Evolutionary conservation across 2,329 filamentous ascomycete species (phyloP), one percentile per base, ranked within the genome.

Genomic region (Phialemonium atrogriseum): DNA sequence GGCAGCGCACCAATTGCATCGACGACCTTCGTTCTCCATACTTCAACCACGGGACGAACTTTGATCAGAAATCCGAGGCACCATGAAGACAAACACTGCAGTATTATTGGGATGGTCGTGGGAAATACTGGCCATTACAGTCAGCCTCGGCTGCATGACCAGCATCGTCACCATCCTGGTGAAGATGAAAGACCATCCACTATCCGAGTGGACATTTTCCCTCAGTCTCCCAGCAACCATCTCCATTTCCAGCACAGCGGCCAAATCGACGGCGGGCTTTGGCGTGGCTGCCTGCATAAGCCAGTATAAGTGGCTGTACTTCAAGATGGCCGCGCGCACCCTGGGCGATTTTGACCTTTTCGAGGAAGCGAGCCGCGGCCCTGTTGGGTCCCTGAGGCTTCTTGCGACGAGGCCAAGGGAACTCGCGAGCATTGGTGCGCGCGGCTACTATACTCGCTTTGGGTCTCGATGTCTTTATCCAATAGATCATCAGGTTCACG

Each of bases 291-390:
- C 32, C 6, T 39, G 36, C 33, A 25, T 45, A 20, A 36, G 35
- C 10, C 41, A 45, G 32, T 27, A 24, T 19, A 45, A 45, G 20
- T 45, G 43, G 43, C 18, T 36, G 15, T 32, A 41, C 24, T 45
- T 42, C 30, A 29, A 20, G 7, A 13, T 13, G 10, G n/a, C n/a
- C n/a, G 18, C 25, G 5, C 31, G 24, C 17, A 17, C 20, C 11
- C 33, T 45, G n/a, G 15, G 16, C 11, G 36, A 45, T 11, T 25
- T 45, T 10, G 43, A 43, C n/a, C 15, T 39, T 7, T 24, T 41
- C 10, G 41, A 45, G 11, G 41, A 42, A 9, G 39, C 41, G 4
- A 39, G 39, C 27, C 34, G 41, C 2, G 41, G 41, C 5, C 32
- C 40, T 1, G 26, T 36, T 4, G 41, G 37, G 4, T 30, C 39